A percentile compares a stretch with the other conserved stretches of the same genome.
Conservation (phyloP, 2,329 filamentous ascomycete species). For the Colletotrichum liriopes region DNA sequence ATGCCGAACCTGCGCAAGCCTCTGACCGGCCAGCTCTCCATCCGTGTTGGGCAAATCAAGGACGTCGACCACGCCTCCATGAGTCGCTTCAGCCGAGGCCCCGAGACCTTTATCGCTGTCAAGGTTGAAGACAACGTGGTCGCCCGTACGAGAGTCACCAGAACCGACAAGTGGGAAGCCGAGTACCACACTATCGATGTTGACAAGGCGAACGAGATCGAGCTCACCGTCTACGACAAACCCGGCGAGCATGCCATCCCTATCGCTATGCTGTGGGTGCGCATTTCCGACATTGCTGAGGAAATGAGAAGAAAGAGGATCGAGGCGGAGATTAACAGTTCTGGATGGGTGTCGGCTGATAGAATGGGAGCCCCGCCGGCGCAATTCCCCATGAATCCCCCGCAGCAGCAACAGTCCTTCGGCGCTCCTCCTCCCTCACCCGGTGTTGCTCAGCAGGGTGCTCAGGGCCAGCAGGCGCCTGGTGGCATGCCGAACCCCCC, state of each 20-base stretch:
- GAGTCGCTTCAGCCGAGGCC: conserved; percentile 87
- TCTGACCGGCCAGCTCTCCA: conserved; percentile 89
- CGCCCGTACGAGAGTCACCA: conserved; percentile 86
- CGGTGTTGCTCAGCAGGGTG: conserved; percentile 53
- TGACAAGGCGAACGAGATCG: conserved; percentile 98
- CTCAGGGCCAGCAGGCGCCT: conserved; percentile 52
- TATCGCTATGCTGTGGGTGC: conserved; percentile 95
- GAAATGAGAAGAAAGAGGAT: conserved; percentile 98
- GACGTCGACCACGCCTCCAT: conserved; percentile 95
- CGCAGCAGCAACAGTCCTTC: conserved; percentile 58
- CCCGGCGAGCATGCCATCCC: conserved; percentile 90
- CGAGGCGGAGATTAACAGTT: conserved; percentile 93
- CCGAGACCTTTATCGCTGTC: conserved; percentile 95
- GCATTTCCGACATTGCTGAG: conserved; percentile 96
- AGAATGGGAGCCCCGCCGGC: conserved; percentile 82
- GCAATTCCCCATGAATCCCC: conserved; percentile 73
- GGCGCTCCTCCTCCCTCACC: conserved; percentile 62
- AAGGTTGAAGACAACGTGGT: conserved; percentile 97
- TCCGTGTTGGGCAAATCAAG: conserved; percentile 89
- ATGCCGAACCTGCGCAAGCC: conserved; percentile 95
- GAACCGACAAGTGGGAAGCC: conserved; percentile 91
- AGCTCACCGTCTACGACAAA: conserved; percentile 98
- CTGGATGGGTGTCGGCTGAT: conserved; percentile 97
- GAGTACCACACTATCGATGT: conserved; percentile 94
- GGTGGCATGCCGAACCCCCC: conserved; percentile 59